Evolutionary conservation across 2,329 filamentous ascomycete genomes (phyloP), one percentile per base, ranked within the genome.

Genomic region (Trichophyton verrucosum): DNA sequence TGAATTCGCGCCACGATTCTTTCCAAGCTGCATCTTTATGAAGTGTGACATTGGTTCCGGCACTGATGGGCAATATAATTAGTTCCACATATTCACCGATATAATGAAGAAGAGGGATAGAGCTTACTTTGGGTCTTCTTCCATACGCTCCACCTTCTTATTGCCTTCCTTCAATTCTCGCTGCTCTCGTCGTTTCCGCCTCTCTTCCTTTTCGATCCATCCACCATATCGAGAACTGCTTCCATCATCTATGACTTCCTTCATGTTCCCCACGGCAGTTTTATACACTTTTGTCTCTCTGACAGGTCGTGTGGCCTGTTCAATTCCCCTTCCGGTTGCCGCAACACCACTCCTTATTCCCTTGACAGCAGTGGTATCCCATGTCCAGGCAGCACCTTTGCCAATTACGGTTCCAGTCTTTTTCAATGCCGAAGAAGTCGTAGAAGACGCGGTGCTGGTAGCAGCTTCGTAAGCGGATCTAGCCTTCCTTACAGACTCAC

Each of bases 21-120:
- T 96, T 96, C 90, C 92, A 97, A 22, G 88, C 89, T 13, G 94
- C 86, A 68, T 99, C 94, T 76, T 99, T 99, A 81, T 99, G 94
- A 0, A 99, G 74, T 0, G 92, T 97, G 57, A 99, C 79, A 71
- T 95, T 95, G 61, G 91, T 96, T 63, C 94, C 94, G 62, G 94
- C 94, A 62, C 94, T 96, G 66, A 15, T 58, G 20, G 46, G 15
- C 6, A 15, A 51, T 58, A 42, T 13, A 58, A 65, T 77, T 71
- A 76, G 73, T 68, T 46, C 57, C 57, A 42, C 60, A 70, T 15
- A 55, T 36, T 17, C 9, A 9, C 1, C 17, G 7, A 40, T 38
- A 51, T 51, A 58, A 80, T 27, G 33, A 9, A 24, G 9, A 8
- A 20, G 46, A 58, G 24, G 36, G 3, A 38, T 11, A 38, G 33